These are phyloP conservation scores for Zygosaccharomyces pseudorouxii DNA, from an alignment of 805 yeast species.

Conservation along the genomic window DNA sequence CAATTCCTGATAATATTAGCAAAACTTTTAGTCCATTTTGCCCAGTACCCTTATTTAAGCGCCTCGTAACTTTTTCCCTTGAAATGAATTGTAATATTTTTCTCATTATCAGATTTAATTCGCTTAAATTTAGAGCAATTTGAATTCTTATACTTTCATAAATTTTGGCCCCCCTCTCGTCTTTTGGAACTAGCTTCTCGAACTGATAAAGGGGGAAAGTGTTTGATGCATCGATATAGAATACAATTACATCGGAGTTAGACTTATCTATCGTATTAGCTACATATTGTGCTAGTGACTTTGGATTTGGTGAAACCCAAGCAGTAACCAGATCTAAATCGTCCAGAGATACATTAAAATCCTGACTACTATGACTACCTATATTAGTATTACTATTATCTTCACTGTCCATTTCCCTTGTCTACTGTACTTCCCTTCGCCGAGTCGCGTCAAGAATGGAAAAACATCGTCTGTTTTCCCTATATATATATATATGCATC, in stretches of 20 bases:
- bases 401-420: not conserved
- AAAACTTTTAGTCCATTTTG: conserved; percentile 7
- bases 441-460: not conserved
- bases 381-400: not conserved
- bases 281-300: conserved; percentile 11
- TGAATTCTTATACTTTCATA: conserved; percentile 30
- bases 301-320: conserved; percentile 15
- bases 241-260: conserved; percentile 14
- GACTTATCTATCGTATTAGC: conserved; percentile 3
- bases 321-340: conserved; percentile 9
- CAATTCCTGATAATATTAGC: conserved; percentile 25
- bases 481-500: not conserved
- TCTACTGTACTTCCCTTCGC: not conserved
- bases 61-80: conserved; percentile 8
- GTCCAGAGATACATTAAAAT: not conserved
- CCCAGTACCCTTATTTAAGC: conserved; percentile 1
- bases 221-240: conserved; percentile 31
- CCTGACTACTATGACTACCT: not conserved
- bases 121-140: conserved; percentile 28
- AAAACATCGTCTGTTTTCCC: not conserved
- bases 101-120: conserved; percentile 16
- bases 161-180: conserved; percentile 11
- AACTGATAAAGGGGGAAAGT: conserved; percentile 31
- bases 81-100: conserved; percentile 15
- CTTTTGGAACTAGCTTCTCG: conserved; percentile 19